Evolutionary conservation across 345 rosid genomes (phyloP).

Genomic region (Odontarrhena argentea): DNA sequence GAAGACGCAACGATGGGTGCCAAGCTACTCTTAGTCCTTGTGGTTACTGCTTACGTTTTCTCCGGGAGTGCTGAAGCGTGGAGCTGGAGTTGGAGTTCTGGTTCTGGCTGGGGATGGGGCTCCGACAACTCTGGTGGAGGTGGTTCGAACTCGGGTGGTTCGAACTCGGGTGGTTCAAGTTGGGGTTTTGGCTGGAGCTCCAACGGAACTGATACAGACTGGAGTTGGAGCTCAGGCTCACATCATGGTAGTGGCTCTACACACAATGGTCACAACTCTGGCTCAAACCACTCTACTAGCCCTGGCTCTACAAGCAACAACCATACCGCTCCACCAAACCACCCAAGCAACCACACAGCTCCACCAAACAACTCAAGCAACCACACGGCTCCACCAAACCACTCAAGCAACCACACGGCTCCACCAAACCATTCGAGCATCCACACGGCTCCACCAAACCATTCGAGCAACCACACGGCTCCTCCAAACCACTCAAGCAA

Average conservation of each 20-base stretch:
- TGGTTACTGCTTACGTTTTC: not conserved
- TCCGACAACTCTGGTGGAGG: not conserved
- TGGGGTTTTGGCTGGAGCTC: constrained; percentile 31
- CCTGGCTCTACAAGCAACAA: not conserved
- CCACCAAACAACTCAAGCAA: not conserved
- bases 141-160: not conserved
- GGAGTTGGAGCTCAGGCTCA: not conserved
- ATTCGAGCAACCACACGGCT: too few species aligned
- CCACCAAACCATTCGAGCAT: not conserved
- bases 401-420: not conserved
- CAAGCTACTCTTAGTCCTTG: constrained; percentile 12
- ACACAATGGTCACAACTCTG: not conserved
- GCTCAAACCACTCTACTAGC: not conserved
- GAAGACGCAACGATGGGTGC: not conserved
- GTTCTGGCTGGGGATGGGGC: not conserved
- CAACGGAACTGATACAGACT: constrained; percentile 20
- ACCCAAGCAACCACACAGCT: constrained; percentile 2
- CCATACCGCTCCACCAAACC: not conserved
- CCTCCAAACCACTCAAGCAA: too few species aligned
- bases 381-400: too few species aligned
- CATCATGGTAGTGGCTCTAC: not conserved
- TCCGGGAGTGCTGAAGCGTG: constrained; percentile 19
- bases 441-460: too few species aligned
- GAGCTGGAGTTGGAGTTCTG: constrained; percentile 6
- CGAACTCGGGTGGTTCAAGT: constrained; percentile 22